Evolutionary conservation across 75 land plant genomes (phyloP), one percentile per base, ranked within the genome.

Genomic region (Adiantum capillusveneris): DNA sequence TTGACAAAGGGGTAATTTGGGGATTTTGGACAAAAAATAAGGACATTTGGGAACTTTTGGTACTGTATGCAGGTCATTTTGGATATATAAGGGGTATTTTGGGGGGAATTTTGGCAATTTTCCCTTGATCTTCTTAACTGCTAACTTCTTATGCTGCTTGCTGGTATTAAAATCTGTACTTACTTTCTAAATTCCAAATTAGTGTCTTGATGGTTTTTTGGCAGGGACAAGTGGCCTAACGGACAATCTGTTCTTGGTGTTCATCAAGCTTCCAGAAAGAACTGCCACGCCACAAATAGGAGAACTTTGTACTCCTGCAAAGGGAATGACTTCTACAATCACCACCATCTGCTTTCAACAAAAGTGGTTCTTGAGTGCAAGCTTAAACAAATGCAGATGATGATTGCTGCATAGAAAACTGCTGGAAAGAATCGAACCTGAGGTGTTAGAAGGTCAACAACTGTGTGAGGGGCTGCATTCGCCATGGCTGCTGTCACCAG

Each of bases 271-370:
- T 39, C 71, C 44, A 39, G 71, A 59, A 24, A 68, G 28, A 14
- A 68, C 71, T 39, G 71, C 50, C n/a, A 68, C 49, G 28, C 65
- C 71, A 61, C 71, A 61, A 1, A 68, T 43, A 25, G 44, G 28
- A 46, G 29, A 16, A 24, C 26, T 42, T 14, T 48, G 66, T 1
- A 52, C 56, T 44, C 50, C 63, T 16, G 29, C 63, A 49, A 68
- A 24, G 21, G 71, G 71, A n/a, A 68, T 34, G 11, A 68, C 56
- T 45, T 68, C 71, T n/a, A 68, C 19, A 21, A 68, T 44, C 22
- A 68, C 65, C 31, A 68, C 71, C 65, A 68, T 53, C 71, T 68
- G 66, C 71, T n/a, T n/a, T n/a, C n/a, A n/a, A n/a, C n/a, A n/a
- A n/a, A n/a, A n/a, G n/a, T n/a, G n/a, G n/a, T n/a, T n/a, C n/a